Base-by-base conservation (phyloP, 1,284 basidiomycete species). In the Rhizoctonia solani region DNA sequence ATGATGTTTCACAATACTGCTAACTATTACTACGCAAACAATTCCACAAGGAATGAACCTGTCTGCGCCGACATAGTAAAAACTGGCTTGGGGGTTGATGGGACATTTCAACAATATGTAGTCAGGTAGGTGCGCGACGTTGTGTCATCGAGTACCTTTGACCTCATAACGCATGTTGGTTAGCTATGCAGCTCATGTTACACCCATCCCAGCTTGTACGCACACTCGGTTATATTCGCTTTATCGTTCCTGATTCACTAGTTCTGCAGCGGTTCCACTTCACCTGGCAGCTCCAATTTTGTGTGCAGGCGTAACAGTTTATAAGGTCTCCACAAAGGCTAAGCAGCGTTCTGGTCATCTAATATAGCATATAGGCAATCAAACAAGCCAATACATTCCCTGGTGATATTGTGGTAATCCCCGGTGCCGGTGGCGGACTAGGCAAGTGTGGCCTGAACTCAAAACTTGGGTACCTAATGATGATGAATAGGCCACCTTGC, bases 61-160 rank as follows among this genome's bases (percentile, higher is more conserved):
- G 74, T 75, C 59, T 94, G 92, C 75, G 70, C 75, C 21, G 75
- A 86, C 19, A 85, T 81, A 34, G 80, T 87, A 73, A 76, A 85
- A 68, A 87, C 85, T 68, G 91, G 92, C 2, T 91, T 87, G 79
- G 87, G 82, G 55, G 82, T 89, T 66, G 87, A 94, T 73, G 93
- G 93, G 67, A 90, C 91, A 1, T 95, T 95, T 81, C 84, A 86
- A 54, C 85, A 94, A 80, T 93, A 90, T 73, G 83, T 85, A 59
- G 87, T 86, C 72, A 69, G 84, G 16, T 79, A 71, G 71, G 74
- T 9, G 6, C 44, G 8, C 13, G 21, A 11, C 8, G n/a, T 11
- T 46, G n/a, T n/a, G n/a, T n/a, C n/a, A n/a, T 76, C 39, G 72
- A 72, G 54, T 39, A 9, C 21, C n/a, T 13, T 30, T 30, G 8